phyloP scores from a whole-genome alignment of 768 basidiomycete genomes.

The Calocybe cyanea region DNA sequence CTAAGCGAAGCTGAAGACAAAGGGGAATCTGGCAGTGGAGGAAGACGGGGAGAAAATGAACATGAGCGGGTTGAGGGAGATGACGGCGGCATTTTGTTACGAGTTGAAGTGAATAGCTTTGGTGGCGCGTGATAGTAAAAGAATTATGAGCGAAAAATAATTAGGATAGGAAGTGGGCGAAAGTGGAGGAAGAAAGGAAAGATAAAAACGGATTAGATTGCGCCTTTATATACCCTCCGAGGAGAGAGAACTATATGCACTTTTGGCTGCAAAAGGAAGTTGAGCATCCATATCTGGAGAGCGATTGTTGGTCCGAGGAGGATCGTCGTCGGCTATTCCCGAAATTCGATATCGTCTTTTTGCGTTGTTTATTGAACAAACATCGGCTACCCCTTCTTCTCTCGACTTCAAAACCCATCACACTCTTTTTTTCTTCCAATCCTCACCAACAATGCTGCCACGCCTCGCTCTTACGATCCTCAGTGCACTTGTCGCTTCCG shows the following conservation, averaged over 20 bases:
- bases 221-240: slow-evolving; percentile 2
- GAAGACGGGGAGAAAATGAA: slow-evolving; percentile 7
- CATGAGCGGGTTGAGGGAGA: slow-evolving; percentile 4
- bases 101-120: slow-evolving; percentile 9
- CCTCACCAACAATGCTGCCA: slow-evolving; percentile 16
- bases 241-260: neutral
- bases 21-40: slow-evolving; percentile 9
- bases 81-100: slow-evolving; percentile 7
- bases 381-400: neutral
- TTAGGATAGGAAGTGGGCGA: neutral
- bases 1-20: slow-evolving; percentile 1
- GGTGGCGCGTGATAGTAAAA: neutral
- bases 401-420: slow-evolving; percentile 6
- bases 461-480: slow-evolving; percentile 28
- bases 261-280: neutral
- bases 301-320: slow-evolving; percentile 1
- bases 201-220: neutral
- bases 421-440: slow-evolving; percentile 10
- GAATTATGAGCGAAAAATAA: slow-evolving; percentile 6
- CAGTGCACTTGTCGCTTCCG: slow-evolving; percentile 34
- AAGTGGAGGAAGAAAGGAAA: neutral
- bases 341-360: too few species aligned
- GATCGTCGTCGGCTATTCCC: slow-evolving; percentile 1
- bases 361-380: too few species aligned
- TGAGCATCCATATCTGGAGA: neutral